A percentile compares a stretch with the other conserved stretches of the same genome.
Evolutionary conservation across 2,329 filamentous ascomycete species (phyloP).

Genomic region (Trichophyton rubrum): DNA sequence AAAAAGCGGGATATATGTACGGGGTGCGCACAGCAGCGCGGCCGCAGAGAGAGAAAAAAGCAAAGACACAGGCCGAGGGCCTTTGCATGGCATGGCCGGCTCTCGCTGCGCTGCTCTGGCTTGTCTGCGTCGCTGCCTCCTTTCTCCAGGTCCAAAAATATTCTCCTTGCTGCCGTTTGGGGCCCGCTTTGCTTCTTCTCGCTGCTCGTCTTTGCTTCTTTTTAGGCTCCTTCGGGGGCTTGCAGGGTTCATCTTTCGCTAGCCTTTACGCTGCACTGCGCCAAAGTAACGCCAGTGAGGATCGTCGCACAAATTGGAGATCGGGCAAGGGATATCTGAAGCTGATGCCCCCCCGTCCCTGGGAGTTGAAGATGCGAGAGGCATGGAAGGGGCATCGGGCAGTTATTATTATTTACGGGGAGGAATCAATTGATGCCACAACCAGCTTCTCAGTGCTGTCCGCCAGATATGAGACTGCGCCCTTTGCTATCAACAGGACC

Average conservation of each 20-base stretch:
- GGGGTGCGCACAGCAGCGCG: background rate
- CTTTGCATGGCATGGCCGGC: background rate
- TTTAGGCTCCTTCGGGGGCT: background rate
- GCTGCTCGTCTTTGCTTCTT: background rate
- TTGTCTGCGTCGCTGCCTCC: background rate
- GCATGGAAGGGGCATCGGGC: background rate
- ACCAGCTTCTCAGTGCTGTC: no score
- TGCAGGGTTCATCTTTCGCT: background rate
- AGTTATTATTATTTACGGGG: no score
- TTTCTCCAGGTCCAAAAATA: background rate
- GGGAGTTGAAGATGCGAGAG: background rate
- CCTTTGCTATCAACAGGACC: no score
- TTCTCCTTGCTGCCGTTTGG: background rate
- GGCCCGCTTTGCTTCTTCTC: background rate
- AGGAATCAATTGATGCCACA: no score
- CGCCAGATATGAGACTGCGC: no score
- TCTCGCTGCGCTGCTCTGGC: background rate
- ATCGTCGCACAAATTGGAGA: constrained; percentile 4
- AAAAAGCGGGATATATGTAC: background rate
- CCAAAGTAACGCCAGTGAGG: background rate
- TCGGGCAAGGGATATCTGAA: background rate
- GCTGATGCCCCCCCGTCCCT: background rate
- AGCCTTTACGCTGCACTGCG: background rate
- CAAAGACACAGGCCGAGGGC: background rate
- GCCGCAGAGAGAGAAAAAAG: background rate